Percentiles rank a stretch among this genome's conserved stretches.
Conservation (phyloP, 805 yeast species). For the Saturnispora diversa region DNA sequence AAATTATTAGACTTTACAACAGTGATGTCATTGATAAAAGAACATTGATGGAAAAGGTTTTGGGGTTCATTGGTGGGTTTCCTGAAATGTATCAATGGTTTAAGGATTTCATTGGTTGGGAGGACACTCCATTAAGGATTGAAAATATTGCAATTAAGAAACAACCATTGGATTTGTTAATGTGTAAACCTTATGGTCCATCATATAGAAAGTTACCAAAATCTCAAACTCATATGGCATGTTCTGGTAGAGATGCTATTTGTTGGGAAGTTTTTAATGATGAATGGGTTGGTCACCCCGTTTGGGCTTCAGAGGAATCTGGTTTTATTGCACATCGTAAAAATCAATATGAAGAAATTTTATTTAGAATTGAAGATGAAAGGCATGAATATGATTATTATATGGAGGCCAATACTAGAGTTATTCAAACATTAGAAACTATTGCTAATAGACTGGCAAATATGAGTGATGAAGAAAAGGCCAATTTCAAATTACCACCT, state of each 20-base stretch:
- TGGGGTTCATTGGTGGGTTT: conserved; percentile 75
- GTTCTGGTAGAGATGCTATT: conserved; percentile 97
- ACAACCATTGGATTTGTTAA: conserved; percentile 80
- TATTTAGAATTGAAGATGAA: conserved; percentile 94
- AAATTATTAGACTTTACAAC: conserved; percentile 76
- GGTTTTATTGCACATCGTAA: conserved; percentile 99
- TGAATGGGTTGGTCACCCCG: conserved; percentile 99
- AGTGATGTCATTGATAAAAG: conserved; percentile 83
- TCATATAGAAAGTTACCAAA: conserved; percentile 89
- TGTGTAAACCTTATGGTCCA: conserved; percentile 93
- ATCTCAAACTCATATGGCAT: conserved; percentile 91
- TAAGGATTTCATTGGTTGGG: conserved; percentile 82
- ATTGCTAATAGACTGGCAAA: conserved; percentile 88
- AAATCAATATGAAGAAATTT: conserved; percentile 93
- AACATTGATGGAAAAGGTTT: conserved; percentile 75
- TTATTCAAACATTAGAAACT: conserved; percentile 92
- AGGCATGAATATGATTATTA: conserved; percentile 94
- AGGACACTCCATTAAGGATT: conserved; percentile 75
- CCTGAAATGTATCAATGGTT: conserved; percentile 85
- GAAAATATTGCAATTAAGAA: conserved; percentile 85
- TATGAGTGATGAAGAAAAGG: conserved; percentile 84
- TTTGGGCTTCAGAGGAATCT: conserved; percentile 99
- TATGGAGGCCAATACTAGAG: conserved; percentile 90
- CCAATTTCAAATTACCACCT: conserved; percentile 72
- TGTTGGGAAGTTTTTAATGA: conserved; percentile 98